Base-by-base conservation (phyloP, 2,329 filamentous ascomycete species). In the Didymella sp. region DNA sequence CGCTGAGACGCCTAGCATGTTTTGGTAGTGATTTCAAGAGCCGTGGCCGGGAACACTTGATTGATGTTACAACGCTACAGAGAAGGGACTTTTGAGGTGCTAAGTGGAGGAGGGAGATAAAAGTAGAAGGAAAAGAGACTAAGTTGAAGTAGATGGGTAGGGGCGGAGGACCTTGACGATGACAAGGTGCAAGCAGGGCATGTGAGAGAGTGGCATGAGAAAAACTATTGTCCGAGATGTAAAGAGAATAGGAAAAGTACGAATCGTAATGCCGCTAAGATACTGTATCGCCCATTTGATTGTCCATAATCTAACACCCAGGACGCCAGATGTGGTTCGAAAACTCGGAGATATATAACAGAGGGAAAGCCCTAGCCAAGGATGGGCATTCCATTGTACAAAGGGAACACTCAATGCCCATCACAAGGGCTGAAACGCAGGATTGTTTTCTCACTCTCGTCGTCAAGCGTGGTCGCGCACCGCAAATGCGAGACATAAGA, bases 381-480 rank as follows among this genome's bases (percentile, higher is more conserved):
- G 17, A 30, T 48, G 50, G 47, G 42, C 43, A 52, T 48, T 43
- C 54, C 42, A 30, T 52, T 17, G 54, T 42, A 15, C 43, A 22
- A 46, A 58, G 45, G 49, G 49, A 50, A 58, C 49, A 49, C 50
- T 27, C 57, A 59, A 56, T 50, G 51, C 56, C 56, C 51, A 45
- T 45, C 38, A 35, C 46, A 48, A 38, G 40, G 50, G 51, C 58
- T 68, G 51, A 62, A 62, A 63, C 61, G 60, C 59, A 63, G 60
- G 57, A 55, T 47, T 51, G 30, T 44, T 55, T 58, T 66, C 64
- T 66, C 69, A 56, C 64, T 71, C 66, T 61, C 56, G 51, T 72
- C 68, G 62, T 72, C 64, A 70, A 64, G 60, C 68, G 59, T 72
- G 40, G 62, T 60, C 57, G 60, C 63, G 62, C 64, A 55, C 49